A percentile compares a stretch with the other conserved stretches of the same genome.
These are phyloP conservation scores for Gloeopeniophorella convolvens DNA, from an alignment of 768 basidiomycete species.

Conservation along the genomic window DNA sequence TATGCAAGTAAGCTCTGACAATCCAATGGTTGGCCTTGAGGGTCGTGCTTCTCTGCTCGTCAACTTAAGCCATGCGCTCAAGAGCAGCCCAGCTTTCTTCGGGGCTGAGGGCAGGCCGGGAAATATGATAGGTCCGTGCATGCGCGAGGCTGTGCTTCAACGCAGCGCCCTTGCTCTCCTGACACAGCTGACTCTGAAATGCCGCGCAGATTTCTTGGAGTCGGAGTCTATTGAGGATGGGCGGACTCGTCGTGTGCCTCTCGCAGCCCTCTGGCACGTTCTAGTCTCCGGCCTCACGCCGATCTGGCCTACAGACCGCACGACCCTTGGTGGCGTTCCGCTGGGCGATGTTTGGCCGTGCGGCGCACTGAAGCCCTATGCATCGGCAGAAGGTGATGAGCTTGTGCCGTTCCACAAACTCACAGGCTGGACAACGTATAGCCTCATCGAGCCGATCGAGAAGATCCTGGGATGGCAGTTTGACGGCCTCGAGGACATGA, in stretches of 20 bases:
- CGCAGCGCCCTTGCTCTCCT: constrained; percentile 3
- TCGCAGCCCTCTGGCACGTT: constrained; percentile 73
- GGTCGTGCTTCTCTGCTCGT: constrained; percentile 75
- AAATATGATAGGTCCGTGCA: constrained; percentile 61
- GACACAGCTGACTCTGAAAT: background rate
- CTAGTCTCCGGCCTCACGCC: constrained; percentile 77
- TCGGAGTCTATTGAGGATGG: constrained; percentile 41
- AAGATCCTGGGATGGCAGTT: constrained; percentile 72
- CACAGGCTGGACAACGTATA: constrained; percentile 90
- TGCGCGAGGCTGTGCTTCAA: constrained; percentile 4
- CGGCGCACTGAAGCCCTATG: constrained; percentile 35
- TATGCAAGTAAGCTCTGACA: constrained; percentile 73
- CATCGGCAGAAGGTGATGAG: constrained; percentile 48
- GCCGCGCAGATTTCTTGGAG: constrained; percentile 57
- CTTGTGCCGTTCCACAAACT: constrained; percentile 96
- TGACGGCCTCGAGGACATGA: constrained; percentile 78
- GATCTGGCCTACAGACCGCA: constrained; percentile 83
- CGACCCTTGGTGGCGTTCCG: constrained; percentile 54
- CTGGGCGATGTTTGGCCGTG: constrained; percentile 97
- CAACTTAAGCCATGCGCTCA: constrained; percentile 67
- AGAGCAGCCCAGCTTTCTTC: constrained; percentile 59
- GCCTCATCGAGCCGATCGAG: constrained; percentile 78
- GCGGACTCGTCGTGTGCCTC: constrained; percentile 46
- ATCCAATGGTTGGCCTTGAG: constrained; percentile 87
- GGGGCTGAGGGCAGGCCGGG: constrained; percentile 72